Base-by-base conservation (phyloP, 148 eudicot species). In the Dianthus caryophyllus region DNA sequence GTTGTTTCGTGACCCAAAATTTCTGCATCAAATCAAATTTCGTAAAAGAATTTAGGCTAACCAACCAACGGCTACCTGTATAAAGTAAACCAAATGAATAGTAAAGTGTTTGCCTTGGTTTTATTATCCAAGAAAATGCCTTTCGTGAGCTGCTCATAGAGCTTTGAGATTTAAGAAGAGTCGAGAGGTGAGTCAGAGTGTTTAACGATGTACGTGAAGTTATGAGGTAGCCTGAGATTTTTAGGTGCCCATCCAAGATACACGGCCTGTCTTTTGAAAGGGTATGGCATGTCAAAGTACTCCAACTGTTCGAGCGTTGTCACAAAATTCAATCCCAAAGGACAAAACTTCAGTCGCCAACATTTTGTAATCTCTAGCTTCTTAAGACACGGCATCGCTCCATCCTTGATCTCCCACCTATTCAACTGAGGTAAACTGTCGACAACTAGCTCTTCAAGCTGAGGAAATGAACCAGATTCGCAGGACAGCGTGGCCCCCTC, bases 81-180 rank as follows among this genome's bases (percentile, higher is more conserved):
- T 47, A 47, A 47, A 47, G 18, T n/a, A 47, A 16, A 14, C 18
- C n/a, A 47, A 2, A 15, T 5, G 3, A 15, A 47, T 14, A 47
- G 18, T n/a, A 13, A 41, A 9, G 49, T 46, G 65, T 70, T 47
- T 65, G 26, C 76, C 70, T 56, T 46, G 7, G 9, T 25, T 17
- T 57, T 65, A 36, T 58, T 16, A n/a, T 65, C 22, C 39, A 72
- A 69, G 46, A 56, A 66, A 64, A 72, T 24, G 12, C 76, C 76
- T 16, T 18, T 1, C 15, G 22, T 57, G 54, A 72, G 76, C 58
- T 65, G 70, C 65, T 56, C 70, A 48, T 57, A 56, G 11, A 72
- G 48, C 39, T 36, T 72, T 21, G 18, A 58, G 18, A 72, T 47
- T 56, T 58, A 57, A 31, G 57, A 65, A 17, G 36, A 5, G 61